Base-by-base conservation (phyloP, 148 eudicot species). In the Amaranthus hypochondriacus region DNA sequence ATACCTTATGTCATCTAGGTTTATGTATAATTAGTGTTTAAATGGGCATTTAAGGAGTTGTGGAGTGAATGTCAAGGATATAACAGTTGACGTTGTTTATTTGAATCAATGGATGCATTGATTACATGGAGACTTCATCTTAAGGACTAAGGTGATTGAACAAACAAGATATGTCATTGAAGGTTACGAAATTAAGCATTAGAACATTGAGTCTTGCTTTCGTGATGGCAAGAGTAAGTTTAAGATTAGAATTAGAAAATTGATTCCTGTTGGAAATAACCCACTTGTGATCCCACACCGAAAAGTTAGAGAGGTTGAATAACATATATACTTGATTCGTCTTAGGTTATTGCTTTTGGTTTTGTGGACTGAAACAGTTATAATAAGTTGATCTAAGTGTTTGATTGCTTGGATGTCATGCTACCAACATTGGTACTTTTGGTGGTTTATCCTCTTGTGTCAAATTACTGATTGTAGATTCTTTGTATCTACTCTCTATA, bases 1-100 rank as follows among this genome's bases (percentile, higher is more conserved):
- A 14, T 72, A 67, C 69, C 55, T 67, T 73, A 5, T 67, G 76
- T 73, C 54, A 68, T 68, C 44, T 56, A 5, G 58, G 12, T 39
- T 28, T 28, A 28, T 69, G 13, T 28, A 62, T 79, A 48, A 69
- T 55, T 73, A 51, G 73, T 72, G 50, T 55, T 65, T 4, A 61
- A 63, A 49, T 14, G 28, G 44, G 21, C 39, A 15, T 18, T 52
- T 42, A 52, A 0, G 56, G 42, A 56, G 47, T 9, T 53, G 7
- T 11, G 47, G 44, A 47, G 14, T 71, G 64, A 48, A 4, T 55
- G 21, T 55, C 13, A 15, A 46, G 52, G 13, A 4, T 70, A 14
- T 49, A 58, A 13, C 12, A 12, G 46, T 44, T 69, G 43, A 39
- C 18, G 7, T 74, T 64, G 61, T 55, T 56, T 14, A 15, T 74